Evolutionary conservation across 2,329 filamentous ascomycete genomes (phyloP).

Genomic region (Colletotrichum sidae): DNA sequence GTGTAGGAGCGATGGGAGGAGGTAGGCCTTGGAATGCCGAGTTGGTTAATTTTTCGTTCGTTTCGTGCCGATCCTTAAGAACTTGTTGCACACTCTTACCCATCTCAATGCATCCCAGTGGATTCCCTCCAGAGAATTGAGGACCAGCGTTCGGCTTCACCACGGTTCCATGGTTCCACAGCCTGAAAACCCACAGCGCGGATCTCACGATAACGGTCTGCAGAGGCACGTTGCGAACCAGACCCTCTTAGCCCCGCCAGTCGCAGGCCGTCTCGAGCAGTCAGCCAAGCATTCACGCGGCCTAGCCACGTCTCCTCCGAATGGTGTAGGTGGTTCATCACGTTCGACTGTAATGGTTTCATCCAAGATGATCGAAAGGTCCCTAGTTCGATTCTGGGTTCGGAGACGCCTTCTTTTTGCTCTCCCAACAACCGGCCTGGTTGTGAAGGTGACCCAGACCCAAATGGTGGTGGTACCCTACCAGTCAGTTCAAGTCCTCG

Average conservation of each 20-base stretch:
- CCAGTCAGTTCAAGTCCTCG: too few species aligned
- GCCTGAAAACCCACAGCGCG: background rate
- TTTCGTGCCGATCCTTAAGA: too few species aligned
- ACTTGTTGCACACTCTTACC: too few species aligned
- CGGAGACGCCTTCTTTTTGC: constrained; percentile 38
- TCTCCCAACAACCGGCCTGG: constrained; percentile 24
- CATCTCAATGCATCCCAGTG: too few species aligned
- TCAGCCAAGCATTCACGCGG: constrained; percentile 15
- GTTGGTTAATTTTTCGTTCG: too few species aligned
- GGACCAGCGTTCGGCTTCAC: background rate
- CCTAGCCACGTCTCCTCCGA: constrained; percentile 19
- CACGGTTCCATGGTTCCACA: background rate
- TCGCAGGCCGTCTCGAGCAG: background rate
- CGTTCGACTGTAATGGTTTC: constrained; percentile 38
- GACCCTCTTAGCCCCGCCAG: background rate
- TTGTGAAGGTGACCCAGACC: too few species aligned
- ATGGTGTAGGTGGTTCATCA: constrained; percentile 39
- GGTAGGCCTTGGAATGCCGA: too few species aligned
- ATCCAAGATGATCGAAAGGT: constrained; percentile 34
- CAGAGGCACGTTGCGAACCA: background rate
- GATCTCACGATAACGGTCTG: background rate
- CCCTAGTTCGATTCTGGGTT: constrained; percentile 38
- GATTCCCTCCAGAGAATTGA: too few species aligned
- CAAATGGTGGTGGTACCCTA: too few species aligned
- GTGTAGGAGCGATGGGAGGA: too few species aligned